These are phyloP conservation scores for Yarrowia divulgata DNA, from an alignment of 805 yeast genomes.

Conservation along the genomic window DNA sequence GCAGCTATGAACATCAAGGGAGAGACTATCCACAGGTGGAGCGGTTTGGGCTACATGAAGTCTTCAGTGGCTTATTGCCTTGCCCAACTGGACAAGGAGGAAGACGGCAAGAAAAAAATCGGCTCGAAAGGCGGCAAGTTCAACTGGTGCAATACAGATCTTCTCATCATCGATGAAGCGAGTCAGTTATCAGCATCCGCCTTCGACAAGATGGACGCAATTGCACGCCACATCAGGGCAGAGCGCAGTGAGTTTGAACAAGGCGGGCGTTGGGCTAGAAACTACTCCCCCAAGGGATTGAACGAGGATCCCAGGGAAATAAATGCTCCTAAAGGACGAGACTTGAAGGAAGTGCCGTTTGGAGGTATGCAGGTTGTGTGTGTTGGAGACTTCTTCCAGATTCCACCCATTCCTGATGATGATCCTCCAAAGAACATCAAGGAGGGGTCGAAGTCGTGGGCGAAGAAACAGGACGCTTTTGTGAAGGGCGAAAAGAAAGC, in stretches of 20 bases:
- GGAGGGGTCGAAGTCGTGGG: too few species aligned
- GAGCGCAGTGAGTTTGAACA: background rate
- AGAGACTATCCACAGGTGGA: conserved; percentile 79
- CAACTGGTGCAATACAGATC: conserved; percentile 70
- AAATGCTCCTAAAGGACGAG: background rate
- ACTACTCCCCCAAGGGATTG: background rate
- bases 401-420: conserved; percentile 60
- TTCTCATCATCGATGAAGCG: conserved; percentile 85
- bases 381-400: conserved; percentile 91
- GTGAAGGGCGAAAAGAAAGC: background rate
- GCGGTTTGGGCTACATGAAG: conserved; percentile 81
- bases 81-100: background rate
- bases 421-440: background rate
- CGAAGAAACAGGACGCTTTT: background rate
- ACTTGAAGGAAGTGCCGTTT: conserved; percentile 60
- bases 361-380: conserved; percentile 89
- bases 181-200: conserved; percentile 88
- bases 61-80: conserved; percentile 46
- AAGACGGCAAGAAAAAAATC: conserved; percentile 39
- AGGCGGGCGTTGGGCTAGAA: background rate
- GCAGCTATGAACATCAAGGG: conserved; percentile 96
- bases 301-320: background rate
- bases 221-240: conserved; percentile 64
- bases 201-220: conserved; percentile 71
- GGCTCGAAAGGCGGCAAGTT: too few species aligned